These are phyloP conservation scores for Phytophthora nicotianae DNA, from an alignment of 352 stramenopile genomes.

Conservation along the genomic window DNA sequence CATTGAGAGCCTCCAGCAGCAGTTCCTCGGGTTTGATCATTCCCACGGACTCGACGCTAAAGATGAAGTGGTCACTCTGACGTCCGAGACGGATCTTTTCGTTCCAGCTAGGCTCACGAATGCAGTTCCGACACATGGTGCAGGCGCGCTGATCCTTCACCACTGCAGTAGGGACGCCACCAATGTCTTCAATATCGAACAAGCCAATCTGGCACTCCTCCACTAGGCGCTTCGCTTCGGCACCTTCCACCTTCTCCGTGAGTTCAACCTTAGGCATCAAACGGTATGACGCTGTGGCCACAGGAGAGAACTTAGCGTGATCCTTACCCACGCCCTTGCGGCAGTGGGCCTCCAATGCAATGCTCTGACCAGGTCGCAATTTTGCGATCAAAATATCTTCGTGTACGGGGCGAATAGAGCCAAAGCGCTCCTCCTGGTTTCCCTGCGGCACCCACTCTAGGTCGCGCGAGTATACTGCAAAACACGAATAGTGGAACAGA, in stretches of 20 bases:
- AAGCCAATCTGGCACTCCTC: constrained; percentile 82
- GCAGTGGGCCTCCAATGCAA: constrained; percentile 95
- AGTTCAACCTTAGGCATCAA: constrained; percentile 89
- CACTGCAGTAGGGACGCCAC: constrained; percentile 66
- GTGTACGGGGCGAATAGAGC: constrained; percentile 85
- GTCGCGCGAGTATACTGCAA: constrained; percentile 91
- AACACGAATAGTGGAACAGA: constrained; percentile 1
- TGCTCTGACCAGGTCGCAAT: constrained; percentile 95
- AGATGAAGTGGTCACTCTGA: constrained; percentile 97
- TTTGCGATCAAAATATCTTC: constrained; percentile 98
- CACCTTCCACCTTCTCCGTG: constrained; percentile 62
- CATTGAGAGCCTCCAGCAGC: constrained; percentile 75
- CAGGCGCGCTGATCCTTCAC: constrained; percentile 90
- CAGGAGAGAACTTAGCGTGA: constrained; percentile 98
- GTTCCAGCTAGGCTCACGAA: constrained; percentile 87
- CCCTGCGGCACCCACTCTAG: constrained; percentile 97
- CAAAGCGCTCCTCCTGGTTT: constrained; percentile 93
- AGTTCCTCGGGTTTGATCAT: constrained; percentile 89
- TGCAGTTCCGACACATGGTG: constrained; percentile 98
- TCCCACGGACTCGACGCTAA: constrained; percentile 83
- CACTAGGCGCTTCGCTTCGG: constrained; percentile 62
- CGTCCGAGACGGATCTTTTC: constrained; percentile 91
- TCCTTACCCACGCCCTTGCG: constrained; percentile 96
- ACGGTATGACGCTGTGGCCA: constrained; percentile 96
- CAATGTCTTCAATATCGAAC: constrained; percentile 94